phyloP scores from a whole-genome alignment of 495 filamentous ascomycete genomes.

The Podospora conica region DNA sequence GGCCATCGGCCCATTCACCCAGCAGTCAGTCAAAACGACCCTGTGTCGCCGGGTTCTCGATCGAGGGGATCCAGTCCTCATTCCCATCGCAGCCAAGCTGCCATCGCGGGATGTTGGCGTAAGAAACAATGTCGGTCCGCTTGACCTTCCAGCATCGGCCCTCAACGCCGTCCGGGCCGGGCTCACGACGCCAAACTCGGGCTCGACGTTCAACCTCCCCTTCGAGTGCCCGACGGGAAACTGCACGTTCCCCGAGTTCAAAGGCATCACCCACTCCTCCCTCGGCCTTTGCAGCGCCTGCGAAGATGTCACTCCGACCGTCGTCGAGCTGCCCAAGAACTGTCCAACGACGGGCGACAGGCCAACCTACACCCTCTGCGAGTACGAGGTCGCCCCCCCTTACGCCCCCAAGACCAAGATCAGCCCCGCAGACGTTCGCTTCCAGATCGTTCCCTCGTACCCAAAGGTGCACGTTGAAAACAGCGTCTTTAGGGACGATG shows the following conservation, averaged over 20 bases:
- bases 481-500: not conserved
- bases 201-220: not conserved
- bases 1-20: conserved; percentile 2
- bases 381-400: not conserved
- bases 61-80: not conserved
- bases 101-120: not conserved
- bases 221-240: conserved; percentile 3
- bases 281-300: conserved; percentile 7
- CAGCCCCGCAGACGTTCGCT: not conserved
- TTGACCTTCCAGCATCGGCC: not conserved
- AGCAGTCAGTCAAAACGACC: conserved; percentile 1
- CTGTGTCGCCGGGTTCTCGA: not conserved
- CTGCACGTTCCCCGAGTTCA: conserved; percentile 6
- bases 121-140: not conserved
- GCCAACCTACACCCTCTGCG: not conserved
- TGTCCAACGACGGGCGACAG: not conserved
- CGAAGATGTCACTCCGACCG: not conserved
- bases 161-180: conserved; percentile 2
- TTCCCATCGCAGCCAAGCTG: conserved; percentile 4
- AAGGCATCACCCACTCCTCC: conserved; percentile 4
- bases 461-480: not conserved
- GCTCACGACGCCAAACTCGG: not conserved
- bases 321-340: not conserved
- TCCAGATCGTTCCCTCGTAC: not conserved
- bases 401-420: not conserved